A percentile compares a stretch with the other conserved stretches of the same genome.
Conservation (phyloP, 345 rosid species). For the Euphorbia lathyris region DNA sequence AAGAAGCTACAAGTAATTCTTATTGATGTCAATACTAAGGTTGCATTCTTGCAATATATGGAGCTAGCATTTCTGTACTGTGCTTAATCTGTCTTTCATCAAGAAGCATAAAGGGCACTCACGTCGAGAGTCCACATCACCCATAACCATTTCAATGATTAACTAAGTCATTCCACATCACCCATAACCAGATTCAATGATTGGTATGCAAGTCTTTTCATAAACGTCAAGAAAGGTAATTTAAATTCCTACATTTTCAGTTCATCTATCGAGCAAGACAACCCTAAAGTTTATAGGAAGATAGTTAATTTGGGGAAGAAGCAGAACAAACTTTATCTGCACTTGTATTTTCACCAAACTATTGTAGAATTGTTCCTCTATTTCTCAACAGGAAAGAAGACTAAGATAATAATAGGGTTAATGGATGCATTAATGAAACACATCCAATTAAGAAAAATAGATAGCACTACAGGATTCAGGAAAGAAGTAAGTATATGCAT, state of each 20-base stretch:
- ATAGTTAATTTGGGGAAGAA: not conserved
- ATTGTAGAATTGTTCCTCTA: not conserved
- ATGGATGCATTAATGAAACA: not conserved
- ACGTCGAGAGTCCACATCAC: too few species aligned
- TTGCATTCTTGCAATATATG: not conserved
- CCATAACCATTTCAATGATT: not conserved
- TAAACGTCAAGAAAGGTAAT: not conserved
- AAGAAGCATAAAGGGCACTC: not conserved
- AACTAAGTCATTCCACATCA: slow-evolving; percentile 1
- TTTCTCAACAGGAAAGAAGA: not conserved
- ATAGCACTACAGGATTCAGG: too few species aligned
- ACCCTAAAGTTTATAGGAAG: not conserved
- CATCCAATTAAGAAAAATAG: too few species aligned
- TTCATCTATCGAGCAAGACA: not conserved
- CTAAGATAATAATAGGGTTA: not conserved
- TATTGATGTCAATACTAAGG: not conserved
- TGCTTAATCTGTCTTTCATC: not conserved
- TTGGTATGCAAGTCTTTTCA: too few species aligned
- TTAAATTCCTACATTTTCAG: not conserved
- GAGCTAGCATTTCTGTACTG: not conserved
- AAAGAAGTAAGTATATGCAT: too few species aligned
- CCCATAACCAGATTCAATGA: not conserved
- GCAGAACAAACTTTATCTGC: not conserved
- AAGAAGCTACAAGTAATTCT: not conserved
- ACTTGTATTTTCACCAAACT: not conserved